Evolutionary conservation across 2,329 filamentous ascomycete species (phyloP).

Genomic region (Biscogniauxia marginata): DNA sequence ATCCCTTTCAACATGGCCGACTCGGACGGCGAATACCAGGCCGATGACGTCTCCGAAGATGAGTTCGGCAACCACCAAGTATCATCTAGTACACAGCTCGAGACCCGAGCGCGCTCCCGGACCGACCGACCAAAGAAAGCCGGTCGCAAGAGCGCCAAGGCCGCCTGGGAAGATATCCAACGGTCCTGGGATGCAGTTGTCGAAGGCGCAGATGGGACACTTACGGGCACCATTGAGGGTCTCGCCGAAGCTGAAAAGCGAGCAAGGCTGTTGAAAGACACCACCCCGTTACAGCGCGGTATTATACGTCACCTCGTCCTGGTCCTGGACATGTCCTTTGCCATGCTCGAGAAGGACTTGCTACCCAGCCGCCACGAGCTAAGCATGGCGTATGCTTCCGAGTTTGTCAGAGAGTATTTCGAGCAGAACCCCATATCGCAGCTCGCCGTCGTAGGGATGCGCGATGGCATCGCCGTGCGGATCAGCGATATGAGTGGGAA

Average conservation of each 20-base stretch:
- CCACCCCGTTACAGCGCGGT: slow-evolving; percentile 89
- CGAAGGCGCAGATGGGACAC: slow-evolving; percentile 75
- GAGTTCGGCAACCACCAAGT: slow-evolving; percentile 54
- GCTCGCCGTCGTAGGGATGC: slow-evolving; percentile 88
- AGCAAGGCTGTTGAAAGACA: slow-evolving; percentile 79
- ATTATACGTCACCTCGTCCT: slow-evolving; percentile 97
- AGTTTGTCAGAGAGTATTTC: slow-evolving; percentile 93
- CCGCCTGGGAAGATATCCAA: slow-evolving; percentile 66
- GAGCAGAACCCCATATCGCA: slow-evolving; percentile 99
- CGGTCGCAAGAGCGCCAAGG: slow-evolving; percentile 39
- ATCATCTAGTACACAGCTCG: slow-evolving; percentile 34
- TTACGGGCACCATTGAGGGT: slow-evolving; percentile 69
- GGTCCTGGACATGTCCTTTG: slow-evolving; percentile 86
- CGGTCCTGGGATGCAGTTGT: slow-evolving; percentile 72
- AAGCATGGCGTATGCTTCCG: slow-evolving; percentile 75
- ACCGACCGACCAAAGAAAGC: slow-evolving; percentile 31
- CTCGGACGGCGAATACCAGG: slow-evolving; percentile 70
- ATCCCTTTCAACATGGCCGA: slow-evolving; percentile 57
- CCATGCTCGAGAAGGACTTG: slow-evolving; percentile 94
- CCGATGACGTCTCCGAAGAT: slow-evolving; percentile 62
- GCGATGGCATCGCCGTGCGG: slow-evolving; percentile 81
- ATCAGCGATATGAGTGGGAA: slow-evolving; percentile 92
- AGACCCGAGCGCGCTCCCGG: slow-evolving; percentile 24
- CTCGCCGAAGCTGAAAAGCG: slow-evolving; percentile 81
- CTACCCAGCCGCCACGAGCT: slow-evolving; percentile 84